A percentile compares a stretch with the other conserved stretches of the same genome.
phyloP scores from a whole-genome alignment of 208 protist species.

The Trypanosoma avium region DNA sequence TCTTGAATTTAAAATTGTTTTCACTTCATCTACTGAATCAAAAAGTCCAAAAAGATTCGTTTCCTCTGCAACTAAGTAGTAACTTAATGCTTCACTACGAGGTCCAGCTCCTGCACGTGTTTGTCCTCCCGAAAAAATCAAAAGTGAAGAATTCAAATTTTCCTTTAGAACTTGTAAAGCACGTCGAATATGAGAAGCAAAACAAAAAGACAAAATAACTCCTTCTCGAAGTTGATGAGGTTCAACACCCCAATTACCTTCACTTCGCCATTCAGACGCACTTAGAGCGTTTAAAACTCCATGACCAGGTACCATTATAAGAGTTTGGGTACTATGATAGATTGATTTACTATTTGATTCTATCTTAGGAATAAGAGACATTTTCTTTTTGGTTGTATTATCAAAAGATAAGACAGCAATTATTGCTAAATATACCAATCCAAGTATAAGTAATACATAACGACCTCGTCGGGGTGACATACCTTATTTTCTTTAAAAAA shows the following conservation, averaged over 20 bases:
- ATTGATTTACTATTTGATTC: not conserved
- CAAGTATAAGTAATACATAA: not conserved
- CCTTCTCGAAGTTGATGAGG: slow-evolving; percentile 27
- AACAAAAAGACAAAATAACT: slow-evolving; percentile 19
- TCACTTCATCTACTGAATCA: not conserved
- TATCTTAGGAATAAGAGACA: not conserved
- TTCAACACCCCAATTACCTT: slow-evolving; percentile 35
- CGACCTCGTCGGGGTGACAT: not conserved
- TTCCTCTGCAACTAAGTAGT: slow-evolving; percentile 39
- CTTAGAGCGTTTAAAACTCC: slow-evolving; percentile 24
- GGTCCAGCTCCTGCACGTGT: slow-evolving; percentile 30
- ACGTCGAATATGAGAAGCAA: slow-evolving; percentile 30
- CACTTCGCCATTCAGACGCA: slow-evolving; percentile 11
- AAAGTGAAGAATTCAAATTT: slow-evolving; percentile 17
- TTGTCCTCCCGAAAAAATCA: slow-evolving; percentile 50
- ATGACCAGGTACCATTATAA: slow-evolving; percentile 46
- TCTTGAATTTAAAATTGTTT: slow-evolving; percentile 12
- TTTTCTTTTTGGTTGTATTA: not conserved
- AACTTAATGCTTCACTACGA: slow-evolving; percentile 37
- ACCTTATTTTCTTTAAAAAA: not conserved
- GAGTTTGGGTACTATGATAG: slow-evolving; percentile 8
- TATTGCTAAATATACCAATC: slow-evolving; percentile 1
- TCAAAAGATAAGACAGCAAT: not conserved
- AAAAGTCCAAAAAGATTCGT: slow-evolving; percentile 25
- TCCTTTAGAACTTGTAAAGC: slow-evolving; percentile 26